Evolutionary conservation across 2,329 filamentous ascomycete species (phyloP), one percentile per base, ranked within the genome.

Genomic region (Dactylella cylindrospora): DNA sequence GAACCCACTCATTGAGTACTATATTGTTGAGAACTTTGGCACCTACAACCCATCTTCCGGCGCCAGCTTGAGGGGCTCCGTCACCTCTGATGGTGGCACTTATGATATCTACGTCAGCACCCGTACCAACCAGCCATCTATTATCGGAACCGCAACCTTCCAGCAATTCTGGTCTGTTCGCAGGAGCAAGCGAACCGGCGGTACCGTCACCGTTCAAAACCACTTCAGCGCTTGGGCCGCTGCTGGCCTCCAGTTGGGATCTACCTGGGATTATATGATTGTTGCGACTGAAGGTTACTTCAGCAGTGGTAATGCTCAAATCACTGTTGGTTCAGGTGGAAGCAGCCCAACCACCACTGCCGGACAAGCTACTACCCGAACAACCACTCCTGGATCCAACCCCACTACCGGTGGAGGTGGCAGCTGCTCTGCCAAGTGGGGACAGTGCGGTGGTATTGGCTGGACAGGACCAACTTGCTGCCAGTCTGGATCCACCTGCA

Each of bases 181-280:
- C 55, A 71, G 73, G 62, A 72, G 65, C 50, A 79, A 80, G 74
- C 74, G 78, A 41, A 72, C 73, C 19, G 72, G 74, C 47, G 80
- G 79, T 2, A 77, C 75, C 5, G 76, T 82, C 61, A 78, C 74
- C 29, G 73, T 74, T 1, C 72, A 69, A 19, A 76, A 75, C 65
- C 79, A 81, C 69, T 80, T 81, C 66, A 73, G 77, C 66, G 78
- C 78, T 5, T 82, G 79, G 79, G 69, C 70, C 15, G 72, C 72
- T 29, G 67, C 70, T n/a, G 79, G 79, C 2, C 70, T 80, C 69
- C 73, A 70, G 20, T 68, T 81, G 8, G 79, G 79, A 2, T 26
- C 55, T 22, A 72, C 65, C 31, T 73, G 75, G 66, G 72, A 81
- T 70, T 81, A 81, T 69, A 75, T 77, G 73, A 79, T 81, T 61